Percentiles rank a stretch among this genome's conserved stretches.
phyloP scores from a whole-genome alignment of 1,284 basidiomycete genomes.

The Cutaneotrichosporon sp. region DNA sequence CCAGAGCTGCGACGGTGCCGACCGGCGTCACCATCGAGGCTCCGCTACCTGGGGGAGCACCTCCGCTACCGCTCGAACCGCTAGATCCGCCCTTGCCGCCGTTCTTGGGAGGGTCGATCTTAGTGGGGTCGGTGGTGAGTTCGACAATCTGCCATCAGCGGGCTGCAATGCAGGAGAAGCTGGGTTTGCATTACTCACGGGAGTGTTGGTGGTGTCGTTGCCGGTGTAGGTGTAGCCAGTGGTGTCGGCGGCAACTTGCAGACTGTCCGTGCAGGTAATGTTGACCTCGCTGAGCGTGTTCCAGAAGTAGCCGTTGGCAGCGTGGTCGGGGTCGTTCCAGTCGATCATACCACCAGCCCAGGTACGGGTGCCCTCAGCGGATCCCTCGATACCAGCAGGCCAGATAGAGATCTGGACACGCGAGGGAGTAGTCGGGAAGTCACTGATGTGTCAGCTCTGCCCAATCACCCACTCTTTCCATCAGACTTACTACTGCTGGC shows the following conservation, averaged over 20 bases:
- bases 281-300: slow-evolving; percentile 35
- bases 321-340: slow-evolving; percentile 69
- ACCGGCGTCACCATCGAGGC: neutral
- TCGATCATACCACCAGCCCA: slow-evolving; percentile 77
- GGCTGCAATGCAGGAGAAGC: neutral
- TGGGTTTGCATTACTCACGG: slow-evolving; percentile 18
- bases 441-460: slow-evolving; percentile 20
- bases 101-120: too few species aligned
- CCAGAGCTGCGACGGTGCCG: neutral
- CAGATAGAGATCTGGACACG: slow-evolving; percentile 73
- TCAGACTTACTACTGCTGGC: slow-evolving; percentile 27
- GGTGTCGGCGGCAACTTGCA: neutral
- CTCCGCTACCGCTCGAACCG: too few species aligned
- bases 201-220: slow-evolving; percentile 22
- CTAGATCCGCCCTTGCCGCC: too few species aligned
- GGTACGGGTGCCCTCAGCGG: slow-evolving; percentile 61
- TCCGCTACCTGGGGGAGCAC: too few species aligned
- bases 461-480: slow-evolving; percentile 3
- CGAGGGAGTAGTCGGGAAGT: slow-evolving; percentile 70
- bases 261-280: slow-evolving; percentile 29
- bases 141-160: slow-evolving; percentile 6
- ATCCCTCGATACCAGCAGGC: slow-evolving; percentile 64
- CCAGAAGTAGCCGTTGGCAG: slow-evolving; percentile 47
- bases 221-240: slow-evolving; percentile 36
- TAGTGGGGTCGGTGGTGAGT: slow-evolving; percentile 16